Percentiles rank a stretch among this genome's conserved stretches.
These are phyloP conservation scores for Monilinia laxa DNA, from an alignment of 2,329 filamentous ascomycete genomes.

Conservation along the genomic window DNA sequence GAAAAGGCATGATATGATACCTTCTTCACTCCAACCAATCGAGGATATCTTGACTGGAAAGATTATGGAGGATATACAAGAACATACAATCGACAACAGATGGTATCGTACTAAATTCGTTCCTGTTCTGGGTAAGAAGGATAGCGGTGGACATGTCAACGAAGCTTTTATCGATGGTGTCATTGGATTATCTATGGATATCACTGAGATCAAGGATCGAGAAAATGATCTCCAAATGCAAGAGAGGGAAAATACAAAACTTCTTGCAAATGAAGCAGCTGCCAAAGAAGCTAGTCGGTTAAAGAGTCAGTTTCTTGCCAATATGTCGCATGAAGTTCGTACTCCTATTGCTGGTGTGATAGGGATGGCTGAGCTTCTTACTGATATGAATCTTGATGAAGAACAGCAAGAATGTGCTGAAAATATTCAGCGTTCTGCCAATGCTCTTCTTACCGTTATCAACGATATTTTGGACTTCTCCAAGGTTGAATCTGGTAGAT, in stretches of 20 bases:
- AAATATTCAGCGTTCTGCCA: conserved; percentile 76
- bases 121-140: conserved; percentile 59
- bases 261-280: conserved; percentile 72
- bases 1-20: conserved; percentile 35
- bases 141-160: conserved; percentile 50
- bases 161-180: conserved; percentile 64
- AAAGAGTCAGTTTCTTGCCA: conserved; percentile 77
- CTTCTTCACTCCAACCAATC: conserved; percentile 55
- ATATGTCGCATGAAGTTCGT: conserved; percentile 79
- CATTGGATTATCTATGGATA: conserved; percentile 77
- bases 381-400: conserved; percentile 65
- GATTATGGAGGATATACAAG: conserved; percentile 59
- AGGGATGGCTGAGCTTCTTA: conserved; percentile 73
- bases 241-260: conserved; percentile 66
- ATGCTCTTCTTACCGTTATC: conserved; percentile 81
- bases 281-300: conserved; percentile 78
- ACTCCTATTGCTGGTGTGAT: conserved; percentile 79
- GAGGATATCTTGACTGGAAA: conserved; percentile 64
- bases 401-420: conserved; percentile 74
- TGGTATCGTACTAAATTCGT: conserved; percentile 73
- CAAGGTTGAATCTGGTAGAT: conserved; percentile 74
- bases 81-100: conserved; percentile 52
- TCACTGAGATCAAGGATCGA: conserved; percentile 68
- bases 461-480: conserved; percentile 75
- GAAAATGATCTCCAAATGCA: conserved; percentile 63